Base-by-base conservation (phyloP, 768 basidiomycete species). In the Serendipita sp. region DNA sequence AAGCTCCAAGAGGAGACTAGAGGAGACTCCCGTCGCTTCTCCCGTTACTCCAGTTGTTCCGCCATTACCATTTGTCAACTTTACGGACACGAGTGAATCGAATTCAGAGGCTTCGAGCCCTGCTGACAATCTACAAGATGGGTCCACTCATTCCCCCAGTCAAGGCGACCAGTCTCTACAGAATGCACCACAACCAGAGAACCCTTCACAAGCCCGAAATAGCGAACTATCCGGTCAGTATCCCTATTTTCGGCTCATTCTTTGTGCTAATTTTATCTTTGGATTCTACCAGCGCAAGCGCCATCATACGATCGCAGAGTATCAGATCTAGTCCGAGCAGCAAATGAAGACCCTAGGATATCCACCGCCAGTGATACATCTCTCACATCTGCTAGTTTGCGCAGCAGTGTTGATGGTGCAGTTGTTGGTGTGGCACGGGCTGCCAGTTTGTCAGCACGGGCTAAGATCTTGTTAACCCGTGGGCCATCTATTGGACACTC, bases 351-450 rank as follows among this genome's bases (percentile, higher is more conserved):
- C 34, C 55, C 55, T 29, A 60, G 55, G 18, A 34, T 29, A 10
- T 60, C 55, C 11, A n/a, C 34, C 16, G 36, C 33, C 27, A 60
- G 55, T 29, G 36, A 23, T 10, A 34, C 10, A 8, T n/a, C 36
- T 3, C 10, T 37, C 10, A 60, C 55, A 4, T 5, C 55, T n/a
- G 55, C n/a, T 37, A 60, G 55, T 36, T 4, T 29, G 8, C 55
- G 55, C 27, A 60, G 27, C 36, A 60, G 55, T 18, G n/a, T 60
- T n/a, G 55, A 60, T 37, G 55, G 55, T 18, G 55, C 55, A n/a
- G 55, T 60, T 10, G 55, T 60, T 8, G 55, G 55, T 34, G 55
- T 60, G 10, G 55, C 55, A 33, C 27, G 55, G 36, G 18, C 55
- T 33, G 55, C 55, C 4, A 60, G 55, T 18, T 34, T 60, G 8